Evolutionary conservation across 768 basidiomycete species (phyloP), one percentile per base, ranked within the genome.

Genomic region (Antrodiella citrinella): DNA sequence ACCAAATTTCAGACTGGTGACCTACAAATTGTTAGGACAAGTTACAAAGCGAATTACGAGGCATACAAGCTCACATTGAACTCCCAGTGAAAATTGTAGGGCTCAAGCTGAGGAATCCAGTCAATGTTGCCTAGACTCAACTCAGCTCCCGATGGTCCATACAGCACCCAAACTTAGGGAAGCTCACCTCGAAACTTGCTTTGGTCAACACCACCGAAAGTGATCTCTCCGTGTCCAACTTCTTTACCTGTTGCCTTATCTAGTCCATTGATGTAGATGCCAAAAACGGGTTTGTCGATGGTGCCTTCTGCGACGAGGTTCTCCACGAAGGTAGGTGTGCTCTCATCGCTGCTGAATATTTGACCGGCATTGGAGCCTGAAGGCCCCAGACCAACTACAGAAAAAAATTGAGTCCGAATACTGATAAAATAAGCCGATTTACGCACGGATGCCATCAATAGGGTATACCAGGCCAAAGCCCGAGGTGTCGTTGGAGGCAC

Each of bases 271-370:
- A 46, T 25, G 45, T 46, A 46, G 9, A 46, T 5, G 9, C 45
- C 45, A 19, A 19, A 46, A 12, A 46, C 11, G 9, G 45, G 7
- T 13, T 46, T 26, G 23, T 46, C 45, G 23, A 25, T 46, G 7
- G 23, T 25, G 5, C 45, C 45, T 24, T 46, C 45, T 11, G 45
- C 7, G 13, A 19, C 11, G 10, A 46, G 23, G 20, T 26, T 46
- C 24, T 46, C 20, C 13, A 46, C 45, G 19, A 46, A 46, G 13
- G 45, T 46, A 9, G 45, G 45, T 26, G 45, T 46, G n/a, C n/a
- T n/a, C 45, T 20, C 26, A 24, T 46, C 20, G 45, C 26, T 24
- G 11, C 45, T 25, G 7, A 25, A 46, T 21, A 46, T 24, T 19
- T 46, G 13, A 19, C 24, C 10, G 15, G 7, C 7, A 46, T 46